Percentiles rank a stretch among this genome's conserved stretches.
Conservation (phyloP, 495 filamentous ascomycete genomes). For the Neurospora sp. region DNA sequence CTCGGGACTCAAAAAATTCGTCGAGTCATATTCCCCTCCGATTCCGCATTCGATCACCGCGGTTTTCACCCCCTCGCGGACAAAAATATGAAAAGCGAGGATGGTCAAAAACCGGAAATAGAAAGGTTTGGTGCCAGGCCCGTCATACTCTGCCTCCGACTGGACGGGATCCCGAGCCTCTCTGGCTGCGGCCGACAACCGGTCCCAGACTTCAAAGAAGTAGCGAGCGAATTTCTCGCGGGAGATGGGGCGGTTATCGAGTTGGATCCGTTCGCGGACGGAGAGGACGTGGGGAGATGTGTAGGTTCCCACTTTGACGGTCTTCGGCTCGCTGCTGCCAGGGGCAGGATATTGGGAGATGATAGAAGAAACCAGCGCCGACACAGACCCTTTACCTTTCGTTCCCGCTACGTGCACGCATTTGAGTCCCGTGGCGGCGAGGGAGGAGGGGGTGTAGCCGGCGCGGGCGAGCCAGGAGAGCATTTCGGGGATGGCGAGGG, state of each 20-base stretch:
- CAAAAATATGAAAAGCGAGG: slow-evolving; percentile 35
- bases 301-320: slow-evolving; percentile 43
- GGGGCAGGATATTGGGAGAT: slow-evolving; percentile 13
- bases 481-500: slow-evolving; percentile 76
- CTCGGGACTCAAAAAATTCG: slow-evolving; percentile 31
- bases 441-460: slow-evolving; percentile 46
- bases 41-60: slow-evolving; percentile 42
- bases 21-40: slow-evolving; percentile 43
- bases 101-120: slow-evolving; percentile 48
- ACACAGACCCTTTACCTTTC: slow-evolving; percentile 51
- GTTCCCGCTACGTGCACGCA: slow-evolving; percentile 54
- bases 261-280: slow-evolving; percentile 55
- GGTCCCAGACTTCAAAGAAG: slow-evolving; percentile 60
- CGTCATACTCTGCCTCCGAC: slow-evolving; percentile 11
- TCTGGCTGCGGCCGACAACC: slow-evolving; percentile 31
- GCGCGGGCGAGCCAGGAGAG: slow-evolving; percentile 66
- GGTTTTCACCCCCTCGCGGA: slow-evolving; percentile 27
- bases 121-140: slow-evolving; percentile 39
- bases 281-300: slow-evolving; percentile 55
- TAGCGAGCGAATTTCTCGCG: slow-evolving; percentile 46
- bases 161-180: slow-evolving; percentile 11
- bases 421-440: slow-evolving; percentile 18
- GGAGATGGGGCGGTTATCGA: slow-evolving; percentile 43
- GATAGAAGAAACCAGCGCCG: slow-evolving; percentile 36
- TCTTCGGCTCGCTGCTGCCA: too few species aligned